Base-by-base conservation (phyloP, 495 filamentous ascomycete species). In the Bombardia bombarda region DNA sequence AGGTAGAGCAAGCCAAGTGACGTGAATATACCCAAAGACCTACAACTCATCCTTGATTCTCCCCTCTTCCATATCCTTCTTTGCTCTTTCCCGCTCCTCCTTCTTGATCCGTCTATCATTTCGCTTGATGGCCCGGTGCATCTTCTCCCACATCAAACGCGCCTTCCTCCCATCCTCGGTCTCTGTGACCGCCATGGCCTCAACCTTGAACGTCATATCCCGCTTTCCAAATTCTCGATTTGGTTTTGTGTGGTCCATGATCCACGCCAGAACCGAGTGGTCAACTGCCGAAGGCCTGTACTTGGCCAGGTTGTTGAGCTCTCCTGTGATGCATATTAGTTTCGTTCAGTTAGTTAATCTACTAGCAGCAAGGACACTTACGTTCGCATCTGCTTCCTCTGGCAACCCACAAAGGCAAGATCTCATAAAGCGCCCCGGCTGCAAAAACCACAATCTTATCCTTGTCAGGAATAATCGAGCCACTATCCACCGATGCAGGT, bases 361-460 rank as follows among this genome's bases (percentile, higher is more conserved):
- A n/a, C n/a, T 30, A 8, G 4, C 16, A 30, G 13, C 23, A 17
- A 3, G 5, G 2, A 17, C 21, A 4, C 60, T 52, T 45, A 61
- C 61, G 45, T 40, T 65, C 57, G 24, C 61, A 65, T 20, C 41
- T 51, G 40, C 60, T 63, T 3, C 51, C 51, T 34, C 53, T 42
- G 5, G 59, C 40, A 16, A 61, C 57, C 53, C 57, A 65, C 1
- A 65, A 42, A 3, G 61, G 61, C 34, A 57, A 17, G 23, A 57
- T 56, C 28, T 63, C 60, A 24, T 65, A 65, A 6, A 61, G 34
- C 1, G 53, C 49, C 8, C 52, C 59, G 4, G 50, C 57, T 1
- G 61, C 47, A 23, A 61, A 63, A 32, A 63, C 56, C 16, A 63
- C 45, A 3, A 65, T 62, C 55, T 60, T 61, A 21, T 61, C 51